These are phyloP conservation scores for Termitomyces sp. DNA, from an alignment of 768 basidiomycete species.

Conservation along the genomic window DNA sequence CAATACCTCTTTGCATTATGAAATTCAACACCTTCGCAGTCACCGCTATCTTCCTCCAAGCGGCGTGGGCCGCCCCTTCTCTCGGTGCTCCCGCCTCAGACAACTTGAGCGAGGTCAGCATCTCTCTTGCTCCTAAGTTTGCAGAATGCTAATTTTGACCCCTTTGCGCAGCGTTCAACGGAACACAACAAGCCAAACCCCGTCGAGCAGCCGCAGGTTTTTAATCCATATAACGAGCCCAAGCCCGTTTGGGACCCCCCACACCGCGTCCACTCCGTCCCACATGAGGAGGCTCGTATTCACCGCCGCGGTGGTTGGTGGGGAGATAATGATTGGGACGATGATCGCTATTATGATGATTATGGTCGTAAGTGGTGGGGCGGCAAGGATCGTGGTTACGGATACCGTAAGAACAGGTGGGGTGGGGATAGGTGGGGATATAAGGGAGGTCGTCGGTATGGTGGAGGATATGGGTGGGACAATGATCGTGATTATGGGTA, in stretches of 20 bases:
- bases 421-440: neutral
- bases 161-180: neutral
- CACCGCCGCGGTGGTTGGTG: neutral
- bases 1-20: neutral
- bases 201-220: neutral
- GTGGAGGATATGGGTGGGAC: neutral
- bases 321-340: neutral
- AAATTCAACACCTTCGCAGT: neutral
- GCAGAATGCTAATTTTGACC: neutral
- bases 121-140: accelerated
- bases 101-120: neutral
- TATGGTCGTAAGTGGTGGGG: neutral
- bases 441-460: neutral
- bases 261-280: neutral
- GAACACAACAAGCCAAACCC: neutral
- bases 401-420: neutral
- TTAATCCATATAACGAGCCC: too few relatives aligned
- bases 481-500: neutral
- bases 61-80: neutral
- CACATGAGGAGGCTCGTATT: neutral
- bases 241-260: neutral
- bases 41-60: neutral
- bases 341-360: neutral
- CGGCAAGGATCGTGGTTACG: neutral
- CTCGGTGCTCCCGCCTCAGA: neutral